These are phyloP conservation scores for Kodamaea suecica DNA, from an alignment of 1,139 yeast genomes.

Conservation along the genomic window DNA sequence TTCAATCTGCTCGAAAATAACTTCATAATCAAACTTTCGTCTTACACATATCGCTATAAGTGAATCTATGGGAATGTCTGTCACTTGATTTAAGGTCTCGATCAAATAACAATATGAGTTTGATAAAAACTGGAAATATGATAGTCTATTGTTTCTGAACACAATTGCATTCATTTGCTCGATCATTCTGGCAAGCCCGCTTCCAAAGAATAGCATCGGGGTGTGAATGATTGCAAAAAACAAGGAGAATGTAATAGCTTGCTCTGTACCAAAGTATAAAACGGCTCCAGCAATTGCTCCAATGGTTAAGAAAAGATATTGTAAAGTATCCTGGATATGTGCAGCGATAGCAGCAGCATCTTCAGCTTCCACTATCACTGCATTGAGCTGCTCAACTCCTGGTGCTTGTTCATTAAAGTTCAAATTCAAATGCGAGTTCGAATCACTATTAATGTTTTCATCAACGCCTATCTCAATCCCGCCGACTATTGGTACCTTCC, in stretches of 20 bases:
- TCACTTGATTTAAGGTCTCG: not conserved
- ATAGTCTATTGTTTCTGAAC: not conserved
- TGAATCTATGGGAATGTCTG: slow-evolving; percentile 1
- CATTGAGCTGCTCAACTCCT: too few relatives aligned
- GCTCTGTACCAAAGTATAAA: slow-evolving; percentile 2
- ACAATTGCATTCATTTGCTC: slow-evolving; percentile 1
- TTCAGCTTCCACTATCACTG: not conserved
- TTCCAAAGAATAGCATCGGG: slow-evolving; percentile 8
- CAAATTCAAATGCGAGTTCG: too few relatives aligned
- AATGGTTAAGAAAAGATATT: too few relatives aligned
- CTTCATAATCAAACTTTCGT: slow-evolving; percentile 6
- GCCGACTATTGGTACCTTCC: too few relatives aligned
- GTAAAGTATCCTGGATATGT: too few relatives aligned
- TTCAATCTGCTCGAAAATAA: slow-evolving; percentile 1
- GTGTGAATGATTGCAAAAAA: slow-evolving; percentile 3
- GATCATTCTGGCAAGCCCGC: slow-evolving; percentile 1
- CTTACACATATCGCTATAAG: slow-evolving; percentile 4
- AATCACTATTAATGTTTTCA: too few relatives aligned
- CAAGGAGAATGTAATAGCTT: not conserved
- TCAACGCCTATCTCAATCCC: too few relatives aligned
- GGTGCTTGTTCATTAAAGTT: too few relatives aligned
- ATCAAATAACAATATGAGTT: not conserved
- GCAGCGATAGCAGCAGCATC: not conserved
- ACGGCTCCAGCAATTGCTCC: slow-evolving; percentile 2
- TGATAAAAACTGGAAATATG: not conserved